Evolutionary conservation across 2,329 filamentous ascomycete genomes (phyloP).

Genomic region (Nothomitra cinnamomea): DNA sequence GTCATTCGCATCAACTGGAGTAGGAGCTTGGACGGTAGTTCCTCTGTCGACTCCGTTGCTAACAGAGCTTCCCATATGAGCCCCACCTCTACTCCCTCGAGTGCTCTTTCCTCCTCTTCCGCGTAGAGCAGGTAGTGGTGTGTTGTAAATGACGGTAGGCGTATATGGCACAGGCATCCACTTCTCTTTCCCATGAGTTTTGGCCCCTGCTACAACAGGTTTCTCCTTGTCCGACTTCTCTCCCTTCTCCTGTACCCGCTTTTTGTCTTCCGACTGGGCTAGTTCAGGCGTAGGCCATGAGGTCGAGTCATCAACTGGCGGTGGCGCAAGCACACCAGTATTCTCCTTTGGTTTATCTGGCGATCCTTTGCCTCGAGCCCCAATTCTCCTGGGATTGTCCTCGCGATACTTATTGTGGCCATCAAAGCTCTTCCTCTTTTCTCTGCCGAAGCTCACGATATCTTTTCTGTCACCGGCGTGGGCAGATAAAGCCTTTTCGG

Average conservation of each 20-base stretch:
- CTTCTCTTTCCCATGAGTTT: slow-evolving; percentile 52
- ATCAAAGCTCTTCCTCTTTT: slow-evolving; percentile 3
- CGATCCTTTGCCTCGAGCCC: background rate
- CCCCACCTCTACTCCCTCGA: slow-evolving; percentile 32
- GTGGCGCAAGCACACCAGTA: slow-evolving; percentile 27
- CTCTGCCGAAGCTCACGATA: background rate
- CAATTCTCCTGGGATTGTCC: background rate
- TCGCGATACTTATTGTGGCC: background rate
- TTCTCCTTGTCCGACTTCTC: slow-evolving; percentile 46
- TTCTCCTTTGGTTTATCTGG: slow-evolving; percentile 16
- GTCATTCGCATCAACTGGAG: slow-evolving; percentile 10
- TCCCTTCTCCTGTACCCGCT: slow-evolving; percentile 49
- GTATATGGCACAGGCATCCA: slow-evolving; percentile 76
- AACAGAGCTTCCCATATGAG: slow-evolving; percentile 19
- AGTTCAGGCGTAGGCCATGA: slow-evolving; percentile 86
- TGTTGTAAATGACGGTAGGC: slow-evolving; percentile 73
- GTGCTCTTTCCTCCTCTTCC: slow-evolving; percentile 37
- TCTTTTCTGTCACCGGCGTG: background rate
- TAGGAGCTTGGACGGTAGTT: slow-evolving; percentile 7
- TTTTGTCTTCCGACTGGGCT: slow-evolving; percentile 58
- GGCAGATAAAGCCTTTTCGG: background rate
- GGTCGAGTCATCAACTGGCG: slow-evolving; percentile 57
- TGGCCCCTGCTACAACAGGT: slow-evolving; percentile 30
- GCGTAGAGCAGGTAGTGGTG: slow-evolving; percentile 46
- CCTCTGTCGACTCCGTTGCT: slow-evolving; percentile 14